Evolutionary conservation across 345 rosid species (phyloP).

Genomic region (Salix arbutifolia): DNA sequence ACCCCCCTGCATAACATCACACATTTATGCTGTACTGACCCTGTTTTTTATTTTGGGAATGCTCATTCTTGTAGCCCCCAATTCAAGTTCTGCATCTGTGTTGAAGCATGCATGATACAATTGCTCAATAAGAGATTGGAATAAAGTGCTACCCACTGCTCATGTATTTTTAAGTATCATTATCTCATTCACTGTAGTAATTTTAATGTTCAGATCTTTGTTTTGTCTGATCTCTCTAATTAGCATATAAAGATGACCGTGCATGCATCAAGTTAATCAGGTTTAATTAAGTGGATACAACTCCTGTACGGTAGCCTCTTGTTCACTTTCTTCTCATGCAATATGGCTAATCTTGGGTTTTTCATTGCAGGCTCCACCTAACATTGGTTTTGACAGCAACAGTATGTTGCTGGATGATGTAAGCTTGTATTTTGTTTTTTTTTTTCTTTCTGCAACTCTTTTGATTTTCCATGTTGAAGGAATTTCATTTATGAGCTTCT

Average conservation of each 20-base stretch:
- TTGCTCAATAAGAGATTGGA: background rate
- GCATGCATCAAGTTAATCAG: background rate
- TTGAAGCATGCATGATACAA: background rate
- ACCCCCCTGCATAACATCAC: background rate
- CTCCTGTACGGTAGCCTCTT: background rate
- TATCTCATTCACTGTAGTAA: background rate
- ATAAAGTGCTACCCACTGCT: background rate
- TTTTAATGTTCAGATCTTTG: background rate
- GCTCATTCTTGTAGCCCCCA: background rate
- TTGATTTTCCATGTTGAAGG: background rate
- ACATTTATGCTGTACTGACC: background rate
- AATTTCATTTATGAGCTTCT: background rate
- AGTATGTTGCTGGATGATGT: slow-evolving; percentile 99
- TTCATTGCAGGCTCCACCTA: slow-evolving; percentile 62
- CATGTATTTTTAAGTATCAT: background rate
- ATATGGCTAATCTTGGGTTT: background rate
- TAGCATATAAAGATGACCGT: background rate
- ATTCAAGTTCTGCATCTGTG: background rate
- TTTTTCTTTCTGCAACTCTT: background rate
- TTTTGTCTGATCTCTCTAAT: background rate
- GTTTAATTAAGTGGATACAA: background rate
- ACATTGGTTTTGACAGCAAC: slow-evolving; percentile 92
- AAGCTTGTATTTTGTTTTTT: slow-evolving; percentile 13
- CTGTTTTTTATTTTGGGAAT: background rate
- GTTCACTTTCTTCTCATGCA: background rate